Conservation (phyloP, 805 yeast genomes). For the Kodamaea neixiangensis region DNA sequence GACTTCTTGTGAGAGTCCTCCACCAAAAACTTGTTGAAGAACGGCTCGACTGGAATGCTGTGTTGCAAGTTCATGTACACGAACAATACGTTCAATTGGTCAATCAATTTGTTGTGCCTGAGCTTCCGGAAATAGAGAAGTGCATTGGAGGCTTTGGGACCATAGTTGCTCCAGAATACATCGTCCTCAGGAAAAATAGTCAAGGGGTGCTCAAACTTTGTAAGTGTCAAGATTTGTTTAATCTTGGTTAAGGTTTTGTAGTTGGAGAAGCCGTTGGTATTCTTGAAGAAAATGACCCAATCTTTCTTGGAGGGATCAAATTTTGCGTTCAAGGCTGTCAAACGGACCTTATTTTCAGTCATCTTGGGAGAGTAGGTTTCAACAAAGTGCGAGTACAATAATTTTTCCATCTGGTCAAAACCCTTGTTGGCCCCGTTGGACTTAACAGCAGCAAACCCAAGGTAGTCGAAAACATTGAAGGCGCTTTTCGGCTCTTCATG, state of each 20-base stretch:
- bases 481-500: slow-evolving; percentile 35
- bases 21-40: slow-evolving; percentile 8
- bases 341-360: not conserved
- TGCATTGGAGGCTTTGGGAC: not conserved
- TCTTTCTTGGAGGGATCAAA: slow-evolving; percentile 32
- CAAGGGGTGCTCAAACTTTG: slow-evolving; percentile 36
- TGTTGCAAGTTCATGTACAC: slow-evolving; percentile 33
- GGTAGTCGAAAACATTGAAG: slow-evolving; percentile 41
- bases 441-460: slow-evolving; percentile 35
- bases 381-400: slow-evolving; percentile 23
- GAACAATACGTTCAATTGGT: slow-evolving; percentile 51
- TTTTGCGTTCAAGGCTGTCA: slow-evolving; percentile 36
- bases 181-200: slow-evolving; percentile 25
- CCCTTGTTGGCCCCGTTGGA: slow-evolving; percentile 18
- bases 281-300: slow-evolving; percentile 33
- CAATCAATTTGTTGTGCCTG: slow-evolving; percentile 48
- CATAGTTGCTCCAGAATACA: slow-evolving; percentile 19
- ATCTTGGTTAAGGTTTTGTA: slow-evolving; percentile 21
- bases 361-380: slow-evolving; percentile 22
- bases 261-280: slow-evolving; percentile 13
- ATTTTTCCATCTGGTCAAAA: slow-evolving; percentile 26
- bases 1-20: slow-evolving; percentile 17
- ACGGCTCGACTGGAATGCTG: slow-evolving; percentile 12
- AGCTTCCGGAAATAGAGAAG: slow-evolving; percentile 42
- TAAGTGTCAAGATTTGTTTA: slow-evolving; percentile 24